Base-by-base conservation (phyloP, 805 yeast genomes). In the Suhomyces faveliae region DNA sequence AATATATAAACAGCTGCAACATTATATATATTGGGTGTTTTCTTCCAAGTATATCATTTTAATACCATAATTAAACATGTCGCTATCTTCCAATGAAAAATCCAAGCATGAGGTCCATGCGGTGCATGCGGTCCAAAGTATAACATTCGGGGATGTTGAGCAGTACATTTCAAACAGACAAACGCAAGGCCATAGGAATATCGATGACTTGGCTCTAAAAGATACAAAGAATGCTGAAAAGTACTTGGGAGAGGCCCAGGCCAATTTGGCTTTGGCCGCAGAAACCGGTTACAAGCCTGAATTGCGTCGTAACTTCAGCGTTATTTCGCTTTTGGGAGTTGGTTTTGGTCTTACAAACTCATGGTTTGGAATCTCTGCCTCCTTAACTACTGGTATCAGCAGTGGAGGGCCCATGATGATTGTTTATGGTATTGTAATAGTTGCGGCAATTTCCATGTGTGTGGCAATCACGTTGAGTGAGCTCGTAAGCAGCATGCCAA, bases 341-440 rank as follows among this genome's bases (percentile, higher is more conserved):
- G 84, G 84, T 8, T 81, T 80, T 53, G 84, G 84, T 11, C 61
- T 81, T 37, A 80, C 84, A 12, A 80, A 79, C 58, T 78, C 84
- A 1, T 81, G 85, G 85, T 74, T 76, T 49, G 85, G 85, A 47
- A 75, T 81, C 19, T 74, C 83, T 10, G 81, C 84, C 3, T 72
- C 83, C 1, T 66, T 80, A 51, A 71, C 76, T 33, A 71, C 82
- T 4, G 83, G 84, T 53, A 77, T 81, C 29, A 64, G 73, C 17
- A 70, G 80, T 43, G 85, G 85, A 52, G 85, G 85, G 3, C 84
- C 85, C 17, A 66, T 79, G 69, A 59, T 77, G 55, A 76, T 80
- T 48, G 71, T 80, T 15, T 81, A 80, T 54, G 85, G 86, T 41
- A 74, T 80, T 47, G 61, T 80, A 3, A 77, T 80, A 48, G 70